These are phyloP conservation scores for Citrus trifoliata DNA, from an alignment of 345 rosid genomes.

Conservation along the genomic window DNA sequence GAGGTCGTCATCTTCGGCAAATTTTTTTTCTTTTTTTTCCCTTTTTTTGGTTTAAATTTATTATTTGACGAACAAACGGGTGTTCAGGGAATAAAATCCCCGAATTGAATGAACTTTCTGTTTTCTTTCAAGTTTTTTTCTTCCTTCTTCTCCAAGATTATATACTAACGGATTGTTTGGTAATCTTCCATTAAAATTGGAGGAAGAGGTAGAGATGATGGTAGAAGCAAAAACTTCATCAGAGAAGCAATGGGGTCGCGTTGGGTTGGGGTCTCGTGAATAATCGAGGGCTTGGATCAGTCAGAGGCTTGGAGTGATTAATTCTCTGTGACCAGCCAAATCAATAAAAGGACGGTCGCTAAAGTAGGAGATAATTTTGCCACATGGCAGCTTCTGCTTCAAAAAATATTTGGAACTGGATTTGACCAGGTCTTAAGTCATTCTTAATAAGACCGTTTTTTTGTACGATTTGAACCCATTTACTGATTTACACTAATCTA, in stretches of 20 bases:
- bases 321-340: background rate
- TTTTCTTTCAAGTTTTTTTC: background rate
- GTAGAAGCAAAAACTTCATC: conserved; percentile 2
- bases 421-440: background rate
- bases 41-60: no score
- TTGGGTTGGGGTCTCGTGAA: background rate
- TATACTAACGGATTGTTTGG: background rate
- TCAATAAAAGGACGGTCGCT: background rate
- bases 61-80: no score
- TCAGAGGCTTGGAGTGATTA: conserved; percentile 7
- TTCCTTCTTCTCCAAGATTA: conserved; percentile 6
- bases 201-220: conserved; percentile 5
- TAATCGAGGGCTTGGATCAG: conserved; percentile 3
- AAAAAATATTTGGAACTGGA: background rate
- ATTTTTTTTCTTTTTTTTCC: background rate
- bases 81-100: background rate
- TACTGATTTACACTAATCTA: background rate
- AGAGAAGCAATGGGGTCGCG: conserved; percentile 4
- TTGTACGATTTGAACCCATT: background rate
- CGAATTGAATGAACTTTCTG: background rate
- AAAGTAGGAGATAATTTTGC: background rate
- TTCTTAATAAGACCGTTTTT: background rate
- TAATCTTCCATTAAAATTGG: background rate
- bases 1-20: conserved; percentile 37
- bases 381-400: conserved; percentile 11